A percentile compares a stretch with the other conserved stretches of the same genome.
Conservation (phyloP, 164 flowering plant genomes). For the Hamamelis virginiana region DNA sequence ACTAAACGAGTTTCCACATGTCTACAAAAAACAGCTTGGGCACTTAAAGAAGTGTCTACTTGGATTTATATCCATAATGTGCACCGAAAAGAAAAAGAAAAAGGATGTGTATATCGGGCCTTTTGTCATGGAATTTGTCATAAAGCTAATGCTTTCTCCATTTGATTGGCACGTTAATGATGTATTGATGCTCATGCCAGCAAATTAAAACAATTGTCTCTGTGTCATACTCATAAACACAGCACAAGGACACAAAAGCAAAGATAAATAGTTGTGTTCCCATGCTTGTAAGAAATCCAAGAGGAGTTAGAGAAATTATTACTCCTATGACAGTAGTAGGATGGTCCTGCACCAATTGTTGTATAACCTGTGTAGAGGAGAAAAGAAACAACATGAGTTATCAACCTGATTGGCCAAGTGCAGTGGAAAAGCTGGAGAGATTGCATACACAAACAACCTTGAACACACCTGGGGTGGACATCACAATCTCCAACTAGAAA, state of each 20-base stretch:
- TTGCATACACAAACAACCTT: slow-evolving; percentile 45
- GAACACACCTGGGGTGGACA: slow-evolving; percentile 76
- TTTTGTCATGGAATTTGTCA: neutral
- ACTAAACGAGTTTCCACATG: neutral
- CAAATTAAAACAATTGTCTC: too few relatives aligned
- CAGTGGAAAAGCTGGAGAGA: neutral
- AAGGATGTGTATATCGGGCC: neutral
- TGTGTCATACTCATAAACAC: too few relatives aligned
- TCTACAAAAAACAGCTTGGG: neutral
- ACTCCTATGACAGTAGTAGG: slow-evolving; percentile 67
- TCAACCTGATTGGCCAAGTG: neutral
- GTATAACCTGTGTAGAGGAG: slow-evolving; percentile 46
- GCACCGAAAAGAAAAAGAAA: neutral
- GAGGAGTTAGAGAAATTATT: slow-evolving; percentile 20
- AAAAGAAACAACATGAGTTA: slow-evolving; percentile 16
- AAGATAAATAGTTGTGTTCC: too few relatives aligned
- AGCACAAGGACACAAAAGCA: too few relatives aligned
- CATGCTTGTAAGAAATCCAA: neutral
- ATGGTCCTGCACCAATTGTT: slow-evolving; percentile 49
- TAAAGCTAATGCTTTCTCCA: too few relatives aligned
- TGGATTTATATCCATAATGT: neutral
- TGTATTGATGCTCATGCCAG: too few relatives aligned
- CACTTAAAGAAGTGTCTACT: neutral
- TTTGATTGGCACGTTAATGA: too few relatives aligned
- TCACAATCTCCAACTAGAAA: slow-evolving; percentile 71